Evolutionary conservation across 805 yeast genomes (phyloP).

Genomic region (Jamesozyma piceae): DNA sequence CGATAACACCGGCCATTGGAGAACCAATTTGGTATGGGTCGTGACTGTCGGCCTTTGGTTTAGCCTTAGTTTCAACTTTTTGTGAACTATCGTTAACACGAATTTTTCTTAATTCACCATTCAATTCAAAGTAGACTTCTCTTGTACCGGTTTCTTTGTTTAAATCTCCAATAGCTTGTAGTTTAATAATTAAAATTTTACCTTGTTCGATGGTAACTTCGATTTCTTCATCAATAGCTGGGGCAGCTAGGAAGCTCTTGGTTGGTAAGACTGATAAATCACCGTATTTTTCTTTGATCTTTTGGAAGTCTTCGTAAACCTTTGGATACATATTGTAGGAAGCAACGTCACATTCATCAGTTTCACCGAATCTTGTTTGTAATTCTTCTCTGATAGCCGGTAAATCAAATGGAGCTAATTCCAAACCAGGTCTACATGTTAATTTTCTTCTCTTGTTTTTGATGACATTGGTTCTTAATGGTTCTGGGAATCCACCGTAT

Average conservation of each 20-base stretch:
- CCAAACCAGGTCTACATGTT: conserved; percentile 84
- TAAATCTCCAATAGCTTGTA: conserved; percentile 87
- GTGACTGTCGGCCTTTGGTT: conserved; percentile 83
- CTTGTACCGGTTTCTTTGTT: conserved; percentile 78
- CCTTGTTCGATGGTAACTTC: conserved; percentile 88
- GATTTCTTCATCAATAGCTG: conserved; percentile 81
- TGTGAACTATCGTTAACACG: conserved; percentile 82
- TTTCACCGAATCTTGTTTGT: conserved; percentile 63
- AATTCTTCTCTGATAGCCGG: conserved; percentile 63
- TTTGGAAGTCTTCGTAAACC: conserved; percentile 83
- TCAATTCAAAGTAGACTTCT: conserved; percentile 95
- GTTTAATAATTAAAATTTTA: conserved; percentile 81
- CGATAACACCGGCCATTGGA: conserved; percentile 98
- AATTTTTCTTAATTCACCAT: conserved; percentile 96
- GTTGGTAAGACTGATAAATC: conserved; percentile 94
- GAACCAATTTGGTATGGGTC: conserved; percentile 93
- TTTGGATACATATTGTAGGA: conserved; percentile 96
- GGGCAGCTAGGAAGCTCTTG: conserved; percentile 77
- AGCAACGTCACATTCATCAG: conserved; percentile 85
- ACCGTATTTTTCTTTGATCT: conserved; percentile 68
- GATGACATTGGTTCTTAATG: conserved; percentile 83
- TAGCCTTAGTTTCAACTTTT: conserved; percentile 72
- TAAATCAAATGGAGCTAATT: conserved; percentile 76
- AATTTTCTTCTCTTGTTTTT: conserved; percentile 89
- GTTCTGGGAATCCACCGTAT: conserved; percentile 99